phyloP scores from a whole-genome alignment of 805 yeast species.

The Wickerhamomyces xylosicus region DNA sequence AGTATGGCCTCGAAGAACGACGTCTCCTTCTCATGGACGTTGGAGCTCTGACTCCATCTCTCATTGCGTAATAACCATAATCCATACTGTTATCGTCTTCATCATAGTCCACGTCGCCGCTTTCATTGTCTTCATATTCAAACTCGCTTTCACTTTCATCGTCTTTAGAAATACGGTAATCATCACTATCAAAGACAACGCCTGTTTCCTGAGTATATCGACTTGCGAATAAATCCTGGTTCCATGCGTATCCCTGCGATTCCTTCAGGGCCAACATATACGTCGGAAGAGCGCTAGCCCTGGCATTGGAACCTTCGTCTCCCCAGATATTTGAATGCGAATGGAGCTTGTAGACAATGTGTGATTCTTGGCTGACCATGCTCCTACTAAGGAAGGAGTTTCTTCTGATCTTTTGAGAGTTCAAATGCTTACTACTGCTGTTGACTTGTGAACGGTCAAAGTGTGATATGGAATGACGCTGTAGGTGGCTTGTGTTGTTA shows the following conservation, averaged over 20 bases:
- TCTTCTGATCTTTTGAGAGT: slow-evolving; percentile 35
- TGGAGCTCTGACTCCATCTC: too few relatives aligned
- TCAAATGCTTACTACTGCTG: slow-evolving; percentile 1
- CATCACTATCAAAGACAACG: slow-evolving; percentile 24
- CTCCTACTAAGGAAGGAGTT: slow-evolving; percentile 45
- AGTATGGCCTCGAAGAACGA: slow-evolving; percentile 10
- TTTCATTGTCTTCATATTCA: slow-evolving; percentile 1
- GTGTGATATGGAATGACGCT: not conserved
- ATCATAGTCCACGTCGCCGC: not conserved
- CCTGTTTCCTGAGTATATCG: slow-evolving; percentile 51
- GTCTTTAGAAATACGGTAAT: slow-evolving; percentile 9
- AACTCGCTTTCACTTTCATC: slow-evolving; percentile 1
- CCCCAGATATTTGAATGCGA: not conserved
- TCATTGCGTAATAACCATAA: not conserved
- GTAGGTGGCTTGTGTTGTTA: not conserved
- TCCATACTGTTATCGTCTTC: slow-evolving; percentile 1
- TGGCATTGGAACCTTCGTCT: slow-evolving; percentile 1
- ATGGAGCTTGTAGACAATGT: slow-evolving; percentile 38
- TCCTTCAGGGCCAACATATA: slow-evolving; percentile 41
- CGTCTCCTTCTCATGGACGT: slow-evolving; percentile 1
- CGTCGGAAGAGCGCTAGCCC: slow-evolving; percentile 13
- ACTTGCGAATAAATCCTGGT: slow-evolving; percentile 67
- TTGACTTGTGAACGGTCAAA: not conserved
- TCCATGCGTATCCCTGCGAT: slow-evolving; percentile 68
- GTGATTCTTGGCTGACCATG: slow-evolving; percentile 48